Percentiles rank a stretch among this genome's conserved stretches.
Conservation (phyloP, 1,284 basidiomycete genomes). For the Rugosomyces carneus region DNA sequence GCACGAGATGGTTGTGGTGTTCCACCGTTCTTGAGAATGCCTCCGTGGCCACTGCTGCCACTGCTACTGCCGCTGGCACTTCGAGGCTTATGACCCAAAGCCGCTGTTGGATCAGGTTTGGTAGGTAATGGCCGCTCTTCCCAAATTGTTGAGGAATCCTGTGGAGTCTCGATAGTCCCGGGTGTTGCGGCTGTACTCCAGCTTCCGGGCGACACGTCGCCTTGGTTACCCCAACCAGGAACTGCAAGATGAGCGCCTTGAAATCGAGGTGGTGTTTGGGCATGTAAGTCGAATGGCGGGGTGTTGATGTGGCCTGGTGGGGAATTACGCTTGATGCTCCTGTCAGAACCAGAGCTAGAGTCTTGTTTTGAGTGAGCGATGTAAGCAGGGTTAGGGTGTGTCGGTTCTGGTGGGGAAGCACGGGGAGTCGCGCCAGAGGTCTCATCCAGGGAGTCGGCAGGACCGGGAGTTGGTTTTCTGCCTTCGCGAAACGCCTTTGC, state of each 20-base stretch:
- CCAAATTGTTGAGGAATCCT: constrained; percentile 5
- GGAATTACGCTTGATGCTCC: constrained; percentile 2
- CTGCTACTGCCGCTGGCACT: constrained; percentile 28
- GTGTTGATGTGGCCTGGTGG: constrained; percentile 10
- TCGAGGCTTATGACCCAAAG: constrained; percentile 11
- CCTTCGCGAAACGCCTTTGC: constrained; percentile 87
- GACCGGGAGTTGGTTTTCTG: constrained; percentile 62
- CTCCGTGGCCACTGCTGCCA: constrained; percentile 15
- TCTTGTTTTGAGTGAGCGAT: background rate
- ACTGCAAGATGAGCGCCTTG: constrained; percentile 19
- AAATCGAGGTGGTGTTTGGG: constrained; percentile 19
- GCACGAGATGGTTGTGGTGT: background rate
- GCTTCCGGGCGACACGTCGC: constrained; percentile 39
- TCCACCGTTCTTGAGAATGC: constrained; percentile 11
- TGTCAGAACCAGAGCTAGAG: constrained; percentile 1
- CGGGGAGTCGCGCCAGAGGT: constrained; percentile 21
- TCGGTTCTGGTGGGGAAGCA: constrained; percentile 18
- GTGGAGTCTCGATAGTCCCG: constrained; percentile 30
- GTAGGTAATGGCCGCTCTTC: constrained; percentile 16
- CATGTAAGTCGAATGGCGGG: constrained; percentile 6
- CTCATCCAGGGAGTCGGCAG: constrained; percentile 40
- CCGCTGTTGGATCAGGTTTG: constrained; percentile 10
- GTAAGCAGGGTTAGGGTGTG: background rate
- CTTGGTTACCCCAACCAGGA: constrained; percentile 21
- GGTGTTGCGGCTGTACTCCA: constrained; percentile 66